Evolutionary conservation across 306 rosid species (phyloP).

Genomic region (cucumber (Cucumis sativus)): DNA sequence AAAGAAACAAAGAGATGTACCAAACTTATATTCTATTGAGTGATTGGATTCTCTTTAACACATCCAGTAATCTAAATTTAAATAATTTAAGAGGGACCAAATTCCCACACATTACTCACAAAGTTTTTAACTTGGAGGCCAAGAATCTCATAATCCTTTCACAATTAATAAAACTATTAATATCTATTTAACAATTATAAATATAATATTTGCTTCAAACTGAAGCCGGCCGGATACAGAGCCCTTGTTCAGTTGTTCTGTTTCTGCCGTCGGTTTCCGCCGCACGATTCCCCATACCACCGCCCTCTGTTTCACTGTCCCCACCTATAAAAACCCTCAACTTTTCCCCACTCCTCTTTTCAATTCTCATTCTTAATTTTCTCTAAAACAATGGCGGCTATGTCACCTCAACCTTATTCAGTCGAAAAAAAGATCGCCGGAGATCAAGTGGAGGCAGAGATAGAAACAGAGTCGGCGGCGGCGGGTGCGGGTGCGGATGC

Average conservation of each 20-base stretch:
- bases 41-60: background rate
- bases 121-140: background rate
- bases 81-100: background rate
- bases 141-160: background rate
- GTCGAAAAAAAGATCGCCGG: background rate
- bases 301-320: background rate
- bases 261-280: background rate
- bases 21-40: background rate
- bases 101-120: background rate
- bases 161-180: background rate
- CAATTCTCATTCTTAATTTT: background rate
- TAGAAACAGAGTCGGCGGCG: background rate
- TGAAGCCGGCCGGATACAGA: background rate
- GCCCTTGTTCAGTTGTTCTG: background rate
- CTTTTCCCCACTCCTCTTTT: background rate
- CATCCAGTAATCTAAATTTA: background rate
- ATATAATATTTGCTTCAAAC: background rate
- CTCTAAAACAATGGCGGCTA: background rate
- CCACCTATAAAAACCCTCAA: background rate
- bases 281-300: background rate
- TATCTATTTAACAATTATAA: background rate
- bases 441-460: conserved; percentile 1
- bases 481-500: no score
- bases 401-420: background rate
- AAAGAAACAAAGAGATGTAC: no score